Percentiles rank a stretch among this genome's conserved stretches.
These are phyloP conservation scores for Eucalyptus rudis DNA, from an alignment of 345 rosid genomes.

Conservation along the genomic window DNA sequence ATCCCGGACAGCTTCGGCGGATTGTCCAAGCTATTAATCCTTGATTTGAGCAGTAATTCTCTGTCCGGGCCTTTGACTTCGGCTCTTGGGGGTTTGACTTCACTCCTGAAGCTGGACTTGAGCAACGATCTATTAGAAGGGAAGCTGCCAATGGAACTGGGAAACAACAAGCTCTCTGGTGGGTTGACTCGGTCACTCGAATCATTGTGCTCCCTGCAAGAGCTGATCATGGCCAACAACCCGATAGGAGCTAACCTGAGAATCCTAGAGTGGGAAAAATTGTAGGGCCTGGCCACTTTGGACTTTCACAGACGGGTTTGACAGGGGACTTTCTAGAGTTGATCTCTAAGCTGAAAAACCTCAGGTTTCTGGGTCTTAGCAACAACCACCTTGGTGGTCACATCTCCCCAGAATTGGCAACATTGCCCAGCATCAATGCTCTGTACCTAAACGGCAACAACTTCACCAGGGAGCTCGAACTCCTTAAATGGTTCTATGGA, in stretches of 20 bases:
- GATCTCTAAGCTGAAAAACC: conserved; percentile 38
- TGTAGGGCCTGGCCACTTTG: conserved; percentile 43
- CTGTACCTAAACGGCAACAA: conserved; percentile 71
- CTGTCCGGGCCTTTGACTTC: conserved; percentile 57
- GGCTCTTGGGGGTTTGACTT: conserved; percentile 35
- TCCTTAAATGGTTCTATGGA: conserved; percentile 36
- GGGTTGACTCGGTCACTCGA: conserved; percentile 43
- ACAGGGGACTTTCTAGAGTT: conserved; percentile 52
- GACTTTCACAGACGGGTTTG: conserved; percentile 46
- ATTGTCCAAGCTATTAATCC: conserved; percentile 40
- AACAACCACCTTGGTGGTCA: conserved; percentile 61
- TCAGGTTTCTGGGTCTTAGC: conserved; percentile 69
- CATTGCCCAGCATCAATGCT: conserved; percentile 47
- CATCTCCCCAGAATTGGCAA: conserved; percentile 38
- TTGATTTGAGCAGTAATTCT: conserved; percentile 69
- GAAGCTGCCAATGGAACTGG: conserved; percentile 28
- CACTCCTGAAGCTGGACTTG: conserved; percentile 75
- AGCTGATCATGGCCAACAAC: conserved; percentile 50
- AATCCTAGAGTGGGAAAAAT: conserved; percentile 36
- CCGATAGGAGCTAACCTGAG: conserved; percentile 39
- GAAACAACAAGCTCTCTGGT: conserved; percentile 58
- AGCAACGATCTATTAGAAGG: conserved; percentile 62
- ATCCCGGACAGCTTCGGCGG: conserved; percentile 41
- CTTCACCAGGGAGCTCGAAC: conserved; percentile 60
- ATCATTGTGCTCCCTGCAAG: conserved; percentile 51